phyloP scores from a whole-genome alignment of 2,329 filamentous ascomycete species.

The Botryosphaeria dothidea region DNA sequence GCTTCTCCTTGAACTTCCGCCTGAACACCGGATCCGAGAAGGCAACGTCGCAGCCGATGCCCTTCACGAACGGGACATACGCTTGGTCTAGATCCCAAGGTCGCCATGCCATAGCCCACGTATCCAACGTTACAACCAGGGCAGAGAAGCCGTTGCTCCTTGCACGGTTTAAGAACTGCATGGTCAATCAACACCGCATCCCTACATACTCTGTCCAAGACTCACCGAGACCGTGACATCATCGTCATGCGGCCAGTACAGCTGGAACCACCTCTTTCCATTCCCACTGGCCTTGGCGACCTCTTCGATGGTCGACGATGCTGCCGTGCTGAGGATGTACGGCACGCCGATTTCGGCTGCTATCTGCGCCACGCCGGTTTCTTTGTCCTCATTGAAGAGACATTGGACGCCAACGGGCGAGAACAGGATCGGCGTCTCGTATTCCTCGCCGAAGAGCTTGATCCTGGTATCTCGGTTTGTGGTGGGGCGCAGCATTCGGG shows the following conservation, averaged over 20 bases:
- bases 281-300: slow-evolving; percentile 58
- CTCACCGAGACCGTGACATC: slow-evolving; percentile 58
- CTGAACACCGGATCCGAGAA: slow-evolving; percentile 69
- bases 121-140: slow-evolving; percentile 72
- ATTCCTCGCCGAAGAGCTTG: slow-evolving; percentile 38
- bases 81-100: slow-evolving; percentile 66
- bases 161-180: slow-evolving; percentile 56
- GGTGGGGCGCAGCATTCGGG: slow-evolving; percentile 13
- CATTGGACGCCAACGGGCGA: slow-evolving; percentile 68
- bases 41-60: slow-evolving; percentile 60
- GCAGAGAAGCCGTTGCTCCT: slow-evolving; percentile 61
- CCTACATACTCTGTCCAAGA: not conserved
- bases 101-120: slow-evolving; percentile 66
- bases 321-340: slow-evolving; percentile 65
- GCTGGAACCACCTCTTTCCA: slow-evolving; percentile 66
- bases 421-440: slow-evolving; percentile 57
- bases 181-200: slow-evolving; percentile 16
- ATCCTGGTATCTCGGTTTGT: slow-evolving; percentile 12
- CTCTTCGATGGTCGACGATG: slow-evolving; percentile 62
- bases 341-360: slow-evolving; percentile 63
- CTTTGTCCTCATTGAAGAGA: slow-evolving; percentile 66
- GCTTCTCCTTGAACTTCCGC: slow-evolving; percentile 53
- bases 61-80: slow-evolving; percentile 32
- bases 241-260: slow-evolving; percentile 68
- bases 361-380: slow-evolving; percentile 60